A percentile compares a stretch with the other conserved stretches of the same genome.
These are phyloP conservation scores for Metroxylon sagu DNA, from an alignment of 176 grass and related monocot genomes.

Conservation along the genomic window DNA sequence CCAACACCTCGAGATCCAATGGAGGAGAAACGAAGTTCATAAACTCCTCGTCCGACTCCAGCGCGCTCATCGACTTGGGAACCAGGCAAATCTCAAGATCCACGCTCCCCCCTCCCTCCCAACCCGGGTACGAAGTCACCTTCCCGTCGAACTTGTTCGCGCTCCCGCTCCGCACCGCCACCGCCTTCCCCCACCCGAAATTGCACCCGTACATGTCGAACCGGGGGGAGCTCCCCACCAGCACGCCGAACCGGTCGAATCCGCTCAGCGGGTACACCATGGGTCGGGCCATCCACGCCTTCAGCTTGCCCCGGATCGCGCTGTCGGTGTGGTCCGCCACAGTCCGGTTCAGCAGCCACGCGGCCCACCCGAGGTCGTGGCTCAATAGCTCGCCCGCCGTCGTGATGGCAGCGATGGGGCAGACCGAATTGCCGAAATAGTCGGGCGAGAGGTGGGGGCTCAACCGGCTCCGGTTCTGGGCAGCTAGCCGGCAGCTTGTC, in stretches of 20 bases:
- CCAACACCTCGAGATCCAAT: too few relatives aligned
- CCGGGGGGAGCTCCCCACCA: conserved; percentile 59
- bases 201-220: conserved; percentile 62
- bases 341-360: conserved; percentile 20
- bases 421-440: conserved; percentile 52
- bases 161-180: conserved; percentile 49
- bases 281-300: conserved; percentile 26
- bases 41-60: conserved; percentile 55
- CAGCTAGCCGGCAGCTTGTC: conserved; percentile 27
- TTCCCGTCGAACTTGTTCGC: conserved; percentile 64
- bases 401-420: conserved; percentile 6
- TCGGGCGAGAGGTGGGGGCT: conserved; percentile 27
- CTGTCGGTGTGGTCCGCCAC: conserved; percentile 50
- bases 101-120: conserved; percentile 35
- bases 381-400: conserved; percentile 28
- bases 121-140: conserved; percentile 34
- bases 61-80: conserved; percentile 37
- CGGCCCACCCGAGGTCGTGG: conserved; percentile 49
- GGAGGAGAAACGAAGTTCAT: conserved; percentile 18
- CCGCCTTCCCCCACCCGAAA: conserved; percentile 53
- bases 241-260: conserved; percentile 18
- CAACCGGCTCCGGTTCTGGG: conserved; percentile 44
- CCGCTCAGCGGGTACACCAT: conserved; percentile 9
- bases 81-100: conserved; percentile 41
- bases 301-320: conserved; percentile 22